Base-by-base conservation (phyloP, 2,329 filamentous ascomycete genomes). In the Penicillium digitatum region DNA sequence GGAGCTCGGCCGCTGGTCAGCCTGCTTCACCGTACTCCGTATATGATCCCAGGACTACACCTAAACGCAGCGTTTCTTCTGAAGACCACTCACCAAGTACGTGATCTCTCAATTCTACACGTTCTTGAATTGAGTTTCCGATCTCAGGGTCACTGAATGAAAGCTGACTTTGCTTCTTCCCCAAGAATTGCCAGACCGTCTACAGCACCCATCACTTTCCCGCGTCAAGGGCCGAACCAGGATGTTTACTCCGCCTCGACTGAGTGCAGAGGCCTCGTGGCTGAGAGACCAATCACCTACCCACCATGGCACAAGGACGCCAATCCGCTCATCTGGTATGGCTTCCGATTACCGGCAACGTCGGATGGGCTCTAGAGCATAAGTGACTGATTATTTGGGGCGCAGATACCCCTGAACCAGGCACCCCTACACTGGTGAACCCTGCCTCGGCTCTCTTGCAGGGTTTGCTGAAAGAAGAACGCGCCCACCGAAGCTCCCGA, bases 381-480 rank as follows among this genome's bases (percentile, higher is more conserved):
- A 51, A 22, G 20, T 11, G 24, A 39, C 52, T 55, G 51, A 64
- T 34, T 1, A 3, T 38, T 27, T 22, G 37, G 39, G n/a, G 37
- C 22, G 29, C 48, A 74, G 72, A 60, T 52, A 71, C 64, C 6
- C 65, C 67, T 2, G 72, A 74, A 18, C 56, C 61, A 5, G 59
- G 55, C 16, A 61, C 67, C 11, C 63, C 69, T 2, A 66, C 71
- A 7, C 50, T 73, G 3, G 73, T 75, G 9, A 74, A 75, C 43
- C 73, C 74, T 11, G 69, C 70, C 2, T 76, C 74, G 1, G 62
- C 65, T 20, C 66, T 76, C 3, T 60, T 76, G 20, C 73, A 76
- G 49, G 72, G 69, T 52, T 57, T 76, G 27, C 65, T 76, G 34
- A 74, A 73, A 52, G 74, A 76, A 58, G 72, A 74, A 50, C 73